Conservation (phyloP, 2,329 filamentous ascomycete genomes). For the Colletotrichum spaethianum region DNA sequence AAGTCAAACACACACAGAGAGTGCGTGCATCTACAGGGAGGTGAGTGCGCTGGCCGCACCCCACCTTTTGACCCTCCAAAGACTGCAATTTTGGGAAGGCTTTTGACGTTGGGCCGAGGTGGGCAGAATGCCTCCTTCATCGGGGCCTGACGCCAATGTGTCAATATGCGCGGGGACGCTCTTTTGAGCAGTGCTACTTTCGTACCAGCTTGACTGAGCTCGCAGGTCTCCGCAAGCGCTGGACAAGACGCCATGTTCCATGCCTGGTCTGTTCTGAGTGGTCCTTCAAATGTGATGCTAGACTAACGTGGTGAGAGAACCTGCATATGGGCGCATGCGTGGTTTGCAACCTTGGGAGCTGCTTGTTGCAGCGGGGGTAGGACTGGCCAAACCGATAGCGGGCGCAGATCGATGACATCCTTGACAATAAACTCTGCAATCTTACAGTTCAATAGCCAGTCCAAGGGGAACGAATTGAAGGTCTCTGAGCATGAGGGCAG, state of each 20-base stretch:
- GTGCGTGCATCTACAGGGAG: conserved; percentile 4
- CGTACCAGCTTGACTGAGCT: neutral
- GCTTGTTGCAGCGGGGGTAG: conserved; percentile 15
- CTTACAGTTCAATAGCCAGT: neutral
- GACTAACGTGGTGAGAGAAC: conserved; percentile 19
- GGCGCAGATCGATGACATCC: conserved; percentile 4
- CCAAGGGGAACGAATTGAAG: neutral
- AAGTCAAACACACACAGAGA: conserved; percentile 9
- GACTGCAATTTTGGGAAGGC: conserved; percentile 1
- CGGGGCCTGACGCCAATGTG: neutral
- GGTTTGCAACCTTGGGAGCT: conserved; percentile 28
- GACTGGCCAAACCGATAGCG: conserved; percentile 8
- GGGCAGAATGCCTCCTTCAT: conserved; percentile 2
- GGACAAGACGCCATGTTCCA: conserved; percentile 17
- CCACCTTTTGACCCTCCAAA: conserved; percentile 26
- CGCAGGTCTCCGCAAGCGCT: conserved; percentile 17
- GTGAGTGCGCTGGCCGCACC: conserved; percentile 22
- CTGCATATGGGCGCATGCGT: conserved; percentile 39
- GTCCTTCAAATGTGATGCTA: conserved; percentile 23
- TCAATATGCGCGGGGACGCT: neutral
- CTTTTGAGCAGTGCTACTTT: neutral
- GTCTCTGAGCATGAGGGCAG: conserved; percentile 4
- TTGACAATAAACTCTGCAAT: neutral
- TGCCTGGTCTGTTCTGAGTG: conserved; percentile 19
- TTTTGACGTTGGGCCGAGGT: neutral